These are phyloP conservation scores for Chaetomium olivaceum DNA, from an alignment of 2,329 filamentous ascomycete species.

Conservation along the genomic window DNA sequence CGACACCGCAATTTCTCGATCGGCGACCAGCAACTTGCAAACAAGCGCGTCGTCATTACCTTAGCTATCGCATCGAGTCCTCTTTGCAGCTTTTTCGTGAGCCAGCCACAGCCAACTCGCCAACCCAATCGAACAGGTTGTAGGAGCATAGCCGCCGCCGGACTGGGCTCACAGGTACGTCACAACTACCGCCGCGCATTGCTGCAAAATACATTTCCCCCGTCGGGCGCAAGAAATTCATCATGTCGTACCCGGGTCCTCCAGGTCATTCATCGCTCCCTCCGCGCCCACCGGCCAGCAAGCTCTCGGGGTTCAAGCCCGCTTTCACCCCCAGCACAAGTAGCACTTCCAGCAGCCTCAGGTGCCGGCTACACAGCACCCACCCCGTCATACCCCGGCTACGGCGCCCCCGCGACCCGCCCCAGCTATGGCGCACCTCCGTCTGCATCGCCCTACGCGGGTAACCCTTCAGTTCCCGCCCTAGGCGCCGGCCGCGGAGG, in stretches of 20 bases:
- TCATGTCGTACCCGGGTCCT: slow-evolving; percentile 86
- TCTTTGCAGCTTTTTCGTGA: slow-evolving; percentile 27
- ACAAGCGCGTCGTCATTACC: neutral
- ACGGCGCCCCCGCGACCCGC: slow-evolving; percentile 40
- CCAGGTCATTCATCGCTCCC: slow-evolving; percentile 79
- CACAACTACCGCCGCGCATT: slow-evolving; percentile 35
- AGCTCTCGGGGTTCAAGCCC: slow-evolving; percentile 50
- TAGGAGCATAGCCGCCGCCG: slow-evolving; percentile 27
- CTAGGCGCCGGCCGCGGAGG: slow-evolving; percentile 36
- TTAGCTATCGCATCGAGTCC: neutral
- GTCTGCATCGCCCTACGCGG: slow-evolving; percentile 34
- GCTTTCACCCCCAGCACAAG: slow-evolving; percentile 48
- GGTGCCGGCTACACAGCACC: slow-evolving; percentile 31
- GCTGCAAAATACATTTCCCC: slow-evolving; percentile 8
- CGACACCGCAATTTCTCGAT: neutral
- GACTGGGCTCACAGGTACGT: slow-evolving; percentile 56
- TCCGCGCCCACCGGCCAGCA: slow-evolving; percentile 70
- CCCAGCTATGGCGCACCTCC: slow-evolving; percentile 45
- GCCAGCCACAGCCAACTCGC: slow-evolving; percentile 26
- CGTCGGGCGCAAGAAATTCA: slow-evolving; percentile 51
- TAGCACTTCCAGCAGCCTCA: slow-evolving; percentile 33
- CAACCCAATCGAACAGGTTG: slow-evolving; percentile 29
- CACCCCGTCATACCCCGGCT: slow-evolving; percentile 26
- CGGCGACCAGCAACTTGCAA: neutral
- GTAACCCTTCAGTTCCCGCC: slow-evolving; percentile 40